phyloP scores from a whole-genome alignment of 768 basidiomycete genomes.

The Kwoniella dejecticola region DNA sequence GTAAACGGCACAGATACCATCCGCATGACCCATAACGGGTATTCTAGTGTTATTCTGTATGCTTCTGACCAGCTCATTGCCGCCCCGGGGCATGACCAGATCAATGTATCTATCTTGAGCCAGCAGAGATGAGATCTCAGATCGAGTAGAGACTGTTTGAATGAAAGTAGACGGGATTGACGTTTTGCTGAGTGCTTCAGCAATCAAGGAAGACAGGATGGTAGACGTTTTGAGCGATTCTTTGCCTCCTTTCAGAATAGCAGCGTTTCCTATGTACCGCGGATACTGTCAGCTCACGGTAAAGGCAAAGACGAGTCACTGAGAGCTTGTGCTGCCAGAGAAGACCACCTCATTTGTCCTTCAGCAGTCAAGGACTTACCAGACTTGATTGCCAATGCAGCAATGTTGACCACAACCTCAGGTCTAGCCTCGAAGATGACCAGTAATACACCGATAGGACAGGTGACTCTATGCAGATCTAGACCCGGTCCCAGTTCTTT shows the following conservation, averaged over 20 bases:
- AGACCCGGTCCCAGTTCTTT: conserved; percentile 82
- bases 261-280: conserved; percentile 81
- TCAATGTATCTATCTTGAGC: conserved; percentile 89
- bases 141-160: conserved; percentile 86
- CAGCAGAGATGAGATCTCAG: conserved; percentile 84
- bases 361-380: too few relatives aligned
- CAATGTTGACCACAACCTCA: conserved; percentile 97
- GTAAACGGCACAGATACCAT: conserved; percentile 88
- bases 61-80: conserved; percentile 80
- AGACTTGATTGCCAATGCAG: conserved; percentile 92
- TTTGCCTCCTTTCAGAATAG: conserved; percentile 96
- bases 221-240: conserved; percentile 81
- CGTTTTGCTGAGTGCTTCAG: conserved; percentile 71
- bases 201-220: conserved; percentile 77
- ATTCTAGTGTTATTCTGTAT: conserved; percentile 91
- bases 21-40: conserved; percentile 98
- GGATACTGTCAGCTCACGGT: conserved; percentile 92
- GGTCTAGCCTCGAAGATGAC: conserved; percentile 97
- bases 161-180: conserved; percentile 77
- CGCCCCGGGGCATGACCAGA: conserved; percentile 93
- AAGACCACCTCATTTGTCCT: too few relatives aligned
- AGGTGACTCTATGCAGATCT: conserved; percentile 89
- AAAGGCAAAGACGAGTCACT: too few relatives aligned
- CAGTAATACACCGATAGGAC: conserved; percentile 92
- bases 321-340: too few relatives aligned